Percentiles rank a stretch among this genome's conserved stretches.
phyloP scores from a whole-genome alignment of 164 flowering plant genomes.

The Platanus orientalis region DNA sequence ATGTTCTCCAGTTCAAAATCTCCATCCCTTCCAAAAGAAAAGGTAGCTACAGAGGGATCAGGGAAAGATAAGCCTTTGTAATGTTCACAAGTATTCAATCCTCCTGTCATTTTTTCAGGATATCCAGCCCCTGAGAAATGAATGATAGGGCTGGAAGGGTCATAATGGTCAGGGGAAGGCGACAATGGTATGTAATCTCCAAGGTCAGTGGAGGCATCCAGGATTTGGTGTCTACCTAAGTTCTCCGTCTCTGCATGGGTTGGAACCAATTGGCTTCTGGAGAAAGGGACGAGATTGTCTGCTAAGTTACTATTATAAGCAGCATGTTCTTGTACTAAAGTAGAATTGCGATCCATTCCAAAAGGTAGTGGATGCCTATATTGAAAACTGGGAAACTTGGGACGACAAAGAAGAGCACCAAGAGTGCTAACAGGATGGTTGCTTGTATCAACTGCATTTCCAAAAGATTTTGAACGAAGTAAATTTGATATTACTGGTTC shows the following conservation, averaged over 20 bases:
- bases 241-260: neutral
- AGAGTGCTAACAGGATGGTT: constrained; percentile 4
- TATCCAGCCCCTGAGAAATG: neutral
- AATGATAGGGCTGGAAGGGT: neutral
- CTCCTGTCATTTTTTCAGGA: neutral
- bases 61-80: neutral
- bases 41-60: constrained; percentile 1
- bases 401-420: constrained; percentile 3
- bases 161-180: neutral
- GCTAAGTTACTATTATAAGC: neutral
- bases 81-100: neutral
- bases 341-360: no score
- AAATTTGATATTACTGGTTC: constrained; percentile 4
- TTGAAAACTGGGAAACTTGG: constrained; percentile 9
- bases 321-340: no score
- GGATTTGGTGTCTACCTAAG: neutral
- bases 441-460: constrained; percentile 16
- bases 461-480: constrained; percentile 6
- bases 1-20: neutral
- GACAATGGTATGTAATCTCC: constrained; percentile 17
- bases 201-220: constrained; percentile 5
- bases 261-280: constrained; percentile 4
- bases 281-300: constrained; percentile 3
- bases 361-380: constrained; percentile 10
- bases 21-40: constrained; percentile 8